Base-by-base conservation (phyloP, 139 green algal species). In the Tetradesmus lagerheimii region DNA sequence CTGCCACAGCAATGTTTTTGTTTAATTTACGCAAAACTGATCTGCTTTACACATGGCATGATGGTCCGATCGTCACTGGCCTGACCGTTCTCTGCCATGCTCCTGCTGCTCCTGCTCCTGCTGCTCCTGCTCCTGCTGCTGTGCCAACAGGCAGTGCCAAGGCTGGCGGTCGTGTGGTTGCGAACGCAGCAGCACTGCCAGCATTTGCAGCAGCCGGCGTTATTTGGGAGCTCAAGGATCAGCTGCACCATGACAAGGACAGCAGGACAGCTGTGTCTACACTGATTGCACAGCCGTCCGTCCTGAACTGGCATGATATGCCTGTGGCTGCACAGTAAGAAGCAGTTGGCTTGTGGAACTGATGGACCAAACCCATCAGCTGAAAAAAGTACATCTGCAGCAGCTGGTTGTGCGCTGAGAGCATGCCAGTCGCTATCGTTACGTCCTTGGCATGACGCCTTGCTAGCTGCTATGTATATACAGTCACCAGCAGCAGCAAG, bases 251-350 rank as follows among this genome's bases (percentile, higher is more conserved):
- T 14, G 83, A 80, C 38, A 39, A 62, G 38, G 38, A 64, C 27
- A 80, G 29, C 38, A 74, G 81, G 29, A 67, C 38, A 39, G 62
- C 62, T 23, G n/a, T 87, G 1, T 87, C 82, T 5, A 87, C 53
- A 20, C 53, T 87, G 6, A 53, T 87, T 9, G 57, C 64, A 5
- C 83, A 88, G 38, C 64, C 83, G 4, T 88, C 83, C 8, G 29
- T 88, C 0, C 37, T 88, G 8, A 88, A 88, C 64, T 88, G 83
- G 83, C 83, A 88, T 25, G 83, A 88, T 16, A 50, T 87, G 81
- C 81, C 81, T 0, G 57, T 71, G 57, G 20, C 57, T 31, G 57
- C 57, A 71, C 57, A 71, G 23, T 71, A 31, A 71, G 2, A 16
- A 62, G 57, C 57, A 71, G 20, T 23, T 8, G 57, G 20, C 20